Conservation (phyloP, 1,139 yeast species). For the Taiozyma sp. region DNA sequence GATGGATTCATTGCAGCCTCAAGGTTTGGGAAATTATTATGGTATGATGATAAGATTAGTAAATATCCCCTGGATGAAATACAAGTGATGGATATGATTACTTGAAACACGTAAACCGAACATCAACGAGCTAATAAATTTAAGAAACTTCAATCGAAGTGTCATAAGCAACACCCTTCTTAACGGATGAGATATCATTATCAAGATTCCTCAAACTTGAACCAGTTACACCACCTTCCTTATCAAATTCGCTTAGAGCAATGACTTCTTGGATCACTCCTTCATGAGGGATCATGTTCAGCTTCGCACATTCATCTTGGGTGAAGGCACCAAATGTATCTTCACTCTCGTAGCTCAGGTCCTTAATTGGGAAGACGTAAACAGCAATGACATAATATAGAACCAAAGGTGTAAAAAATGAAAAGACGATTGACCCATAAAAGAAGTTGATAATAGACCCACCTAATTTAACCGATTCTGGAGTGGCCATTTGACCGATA, state of each 20-base stretch:
- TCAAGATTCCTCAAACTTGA: neutral
- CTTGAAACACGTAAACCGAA: neutral
- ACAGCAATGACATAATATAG: constrained; percentile 17
- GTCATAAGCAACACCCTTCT: neutral
- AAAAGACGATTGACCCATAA: constrained; percentile 21
- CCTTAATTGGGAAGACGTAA: constrained; percentile 20
- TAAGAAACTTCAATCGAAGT: neutral
- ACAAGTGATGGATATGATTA: constrained; percentile 9
- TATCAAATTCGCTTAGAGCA: constrained; percentile 2
- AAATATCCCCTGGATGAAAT: constrained; percentile 19
- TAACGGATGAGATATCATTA: neutral
- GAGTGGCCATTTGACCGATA: constrained; percentile 23
- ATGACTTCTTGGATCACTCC: constrained; percentile 12
- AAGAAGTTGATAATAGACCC: constrained; percentile 17
- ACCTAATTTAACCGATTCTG: constrained; percentile 12
- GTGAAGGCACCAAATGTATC: constrained; percentile 24
- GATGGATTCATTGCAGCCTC: constrained; percentile 16
- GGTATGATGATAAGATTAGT: constrained; percentile 15
- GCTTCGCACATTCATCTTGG: constrained; percentile 20
- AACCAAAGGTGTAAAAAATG: constrained; percentile 20
- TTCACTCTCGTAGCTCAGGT: constrained; percentile 14
- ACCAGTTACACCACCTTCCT: neutral
- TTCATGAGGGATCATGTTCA: constrained; percentile 16
- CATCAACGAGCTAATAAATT: neutral
- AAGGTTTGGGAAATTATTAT: constrained; percentile 18